Conservation (phyloP, 2,329 filamentous ascomycete genomes). For the Mycosphaerella arachidis region DNA sequence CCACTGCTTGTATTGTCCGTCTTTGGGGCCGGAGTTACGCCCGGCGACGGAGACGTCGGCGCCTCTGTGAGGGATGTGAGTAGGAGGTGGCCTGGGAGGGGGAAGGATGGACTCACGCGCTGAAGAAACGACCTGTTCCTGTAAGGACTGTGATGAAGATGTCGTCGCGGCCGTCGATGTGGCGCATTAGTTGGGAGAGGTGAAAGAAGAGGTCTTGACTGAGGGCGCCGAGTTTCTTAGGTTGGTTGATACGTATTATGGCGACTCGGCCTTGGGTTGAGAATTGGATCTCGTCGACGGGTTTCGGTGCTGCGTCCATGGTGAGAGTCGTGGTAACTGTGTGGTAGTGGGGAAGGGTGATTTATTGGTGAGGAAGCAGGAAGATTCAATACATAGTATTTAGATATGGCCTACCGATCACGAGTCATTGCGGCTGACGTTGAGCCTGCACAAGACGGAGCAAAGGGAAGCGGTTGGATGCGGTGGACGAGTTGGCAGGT, state of each 20-base stretch:
- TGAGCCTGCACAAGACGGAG: not conserved
- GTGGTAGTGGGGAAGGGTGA: not conserved
- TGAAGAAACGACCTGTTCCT: conserved; percentile 77
- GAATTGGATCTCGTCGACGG: conserved; percentile 34
- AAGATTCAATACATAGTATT: not conserved
- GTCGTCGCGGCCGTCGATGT: conserved; percentile 73
- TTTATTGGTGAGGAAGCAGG: not conserved
- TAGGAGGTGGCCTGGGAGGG: no score
- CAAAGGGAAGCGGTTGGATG: not conserved
- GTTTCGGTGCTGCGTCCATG: conserved; percentile 19
- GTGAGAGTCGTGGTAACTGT: not conserved
- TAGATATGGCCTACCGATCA: not conserved
- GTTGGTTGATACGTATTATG: conserved; percentile 79
- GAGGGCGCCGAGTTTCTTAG: conserved; percentile 83
- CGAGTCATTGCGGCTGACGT: conserved; percentile 1
- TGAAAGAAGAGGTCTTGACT: conserved; percentile 59
- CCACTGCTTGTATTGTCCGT: conserved; percentile 50
- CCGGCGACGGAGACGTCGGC: conserved; percentile 65
- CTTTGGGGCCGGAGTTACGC: conserved; percentile 32
- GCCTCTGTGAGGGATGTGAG: conserved; percentile 51
- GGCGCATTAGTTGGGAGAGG: conserved; percentile 66
- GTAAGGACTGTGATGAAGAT: conserved; percentile 81
- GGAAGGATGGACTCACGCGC: conserved; percentile 58
- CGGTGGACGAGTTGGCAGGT: not conserved
- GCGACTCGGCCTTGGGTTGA: conserved; percentile 67